Evolutionary conservation across 805 yeast genomes (phyloP).

Genomic region (Metschnikowia bowlesiae): DNA sequence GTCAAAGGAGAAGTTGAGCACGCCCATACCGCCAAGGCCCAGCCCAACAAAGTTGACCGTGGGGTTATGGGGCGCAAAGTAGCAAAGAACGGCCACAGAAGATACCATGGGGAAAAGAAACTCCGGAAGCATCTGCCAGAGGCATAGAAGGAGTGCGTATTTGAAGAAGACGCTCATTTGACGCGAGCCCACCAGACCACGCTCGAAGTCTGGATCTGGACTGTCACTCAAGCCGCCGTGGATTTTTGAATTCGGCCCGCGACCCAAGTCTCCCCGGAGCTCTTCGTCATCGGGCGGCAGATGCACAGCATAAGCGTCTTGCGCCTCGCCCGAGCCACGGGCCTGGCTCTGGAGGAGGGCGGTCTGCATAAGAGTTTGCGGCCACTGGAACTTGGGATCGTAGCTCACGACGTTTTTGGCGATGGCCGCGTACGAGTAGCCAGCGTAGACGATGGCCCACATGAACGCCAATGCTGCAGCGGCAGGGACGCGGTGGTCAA

Average conservation of each 20-base stretch:
- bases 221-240: no score
- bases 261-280: no score
- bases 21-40: constrained; percentile 52
- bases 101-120: constrained; percentile 45
- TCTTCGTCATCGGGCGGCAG: background rate
- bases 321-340: background rate
- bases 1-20: constrained; percentile 45
- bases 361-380: constrained; percentile 49
- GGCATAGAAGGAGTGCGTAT: constrained; percentile 21
- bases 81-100: constrained; percentile 46
- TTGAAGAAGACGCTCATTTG: constrained; percentile 37
- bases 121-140: constrained; percentile 50
- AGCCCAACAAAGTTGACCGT: constrained; percentile 44
- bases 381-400: constrained; percentile 49
- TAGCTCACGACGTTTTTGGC: constrained; percentile 43
- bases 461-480: constrained; percentile 40
- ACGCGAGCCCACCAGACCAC: background rate
- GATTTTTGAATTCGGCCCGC: no score
- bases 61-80: constrained; percentile 42
- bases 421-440: constrained; percentile 50
- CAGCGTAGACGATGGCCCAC: constrained; percentile 50
- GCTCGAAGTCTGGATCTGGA: no score
- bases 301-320: background rate
- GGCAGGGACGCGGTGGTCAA: constrained; percentile 29
- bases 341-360: constrained; percentile 23